Evolutionary conservation across 1,284 basidiomycete genomes (phyloP), one percentile per base, ranked within the genome.

Genomic region (Tilletiopsis washingtonensis): DNA sequence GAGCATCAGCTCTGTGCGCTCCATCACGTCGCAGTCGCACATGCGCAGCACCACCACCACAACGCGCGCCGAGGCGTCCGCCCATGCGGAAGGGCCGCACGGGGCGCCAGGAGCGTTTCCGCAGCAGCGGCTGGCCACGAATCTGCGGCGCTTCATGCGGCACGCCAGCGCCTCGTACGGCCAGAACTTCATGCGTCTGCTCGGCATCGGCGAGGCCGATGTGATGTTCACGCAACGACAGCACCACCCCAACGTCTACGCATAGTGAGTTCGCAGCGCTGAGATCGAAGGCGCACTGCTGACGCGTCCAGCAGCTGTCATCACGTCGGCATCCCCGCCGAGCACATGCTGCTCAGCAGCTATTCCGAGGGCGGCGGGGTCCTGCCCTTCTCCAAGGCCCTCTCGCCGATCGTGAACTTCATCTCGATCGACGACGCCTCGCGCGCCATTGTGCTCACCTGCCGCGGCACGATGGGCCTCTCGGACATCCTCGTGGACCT

Each of bases 401-500:
- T 76, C 37, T 74, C 75, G 1, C 77, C 76, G 0, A 68, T 79
- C 5, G 75, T 77, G 11, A 74, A 76, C 59, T 77, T 75, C 50
- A 71, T 79, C 25, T 74, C 76, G 1, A 74, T 79, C 21, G 78
- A 79, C 50, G 77, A 78, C 51, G 61, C 66, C 1, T 54, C 73
- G 19, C 61, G 75, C 53, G 75, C 77, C 0, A 69, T 78, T 26
- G 75, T 77, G 14, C 58, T 78, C 59, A 77, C 77, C 12, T 79
- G 78, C 53, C 73, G 78, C 9, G 78, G 78, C 4, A 78, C 78
- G 2, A 69, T 79, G 29, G 74, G 59, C 19, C 66, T 79, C 0
- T 76, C 75, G 11, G 78, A 79, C 57, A 73, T 79, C 14, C 73
- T 79, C n/a, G 75, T 77, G 37, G 78, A 79, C 54, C 70, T 79